These are phyloP conservation scores for Thalia dealbata DNA, from an alignment of 176 grass and related monocot species.

Conservation along the genomic window DNA sequence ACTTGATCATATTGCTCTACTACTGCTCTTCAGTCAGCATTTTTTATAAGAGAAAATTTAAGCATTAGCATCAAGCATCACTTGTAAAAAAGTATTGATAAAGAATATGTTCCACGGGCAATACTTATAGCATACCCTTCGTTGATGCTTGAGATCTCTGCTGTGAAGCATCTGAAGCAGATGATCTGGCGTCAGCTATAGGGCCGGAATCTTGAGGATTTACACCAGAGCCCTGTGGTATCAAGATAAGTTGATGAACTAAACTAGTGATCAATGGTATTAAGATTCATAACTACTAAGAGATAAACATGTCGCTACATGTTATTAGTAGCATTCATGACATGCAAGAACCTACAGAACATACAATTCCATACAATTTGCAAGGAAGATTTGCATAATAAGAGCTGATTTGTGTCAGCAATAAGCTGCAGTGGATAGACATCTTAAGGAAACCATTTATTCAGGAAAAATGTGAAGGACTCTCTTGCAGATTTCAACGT, in stretches of 20 bases:
- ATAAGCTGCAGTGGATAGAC: neutral
- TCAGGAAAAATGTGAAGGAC: too few relatives aligned
- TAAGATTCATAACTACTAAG: neutral
- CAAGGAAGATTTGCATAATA: neutral
- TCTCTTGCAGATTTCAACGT: too few relatives aligned
- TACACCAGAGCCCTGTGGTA: slow-evolving; percentile 4
- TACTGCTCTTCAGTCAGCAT: neutral
- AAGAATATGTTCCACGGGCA: too few relatives aligned
- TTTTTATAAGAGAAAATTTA: neutral
- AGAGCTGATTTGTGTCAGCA: neutral
- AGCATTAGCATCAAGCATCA: neutral
- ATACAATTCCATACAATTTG: neutral
- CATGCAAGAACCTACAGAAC: neutral
- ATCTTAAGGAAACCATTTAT: neutral
- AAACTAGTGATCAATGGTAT: neutral
- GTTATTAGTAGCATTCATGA: neutral
- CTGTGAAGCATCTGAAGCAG: slow-evolving; percentile 26
- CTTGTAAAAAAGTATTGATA: neutral
- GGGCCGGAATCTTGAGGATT: slow-evolving; percentile 16
- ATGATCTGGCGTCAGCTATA: slow-evolving; percentile 25
- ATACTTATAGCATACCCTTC: neutral
- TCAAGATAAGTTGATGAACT: neutral
- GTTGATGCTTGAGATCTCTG: slow-evolving; percentile 12
- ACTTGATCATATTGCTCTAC: neutral
- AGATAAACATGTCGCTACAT: neutral